These are phyloP conservation scores for Candida peoriensis DNA, from an alignment of 805 yeast species.

Conservation along the genomic window DNA sequence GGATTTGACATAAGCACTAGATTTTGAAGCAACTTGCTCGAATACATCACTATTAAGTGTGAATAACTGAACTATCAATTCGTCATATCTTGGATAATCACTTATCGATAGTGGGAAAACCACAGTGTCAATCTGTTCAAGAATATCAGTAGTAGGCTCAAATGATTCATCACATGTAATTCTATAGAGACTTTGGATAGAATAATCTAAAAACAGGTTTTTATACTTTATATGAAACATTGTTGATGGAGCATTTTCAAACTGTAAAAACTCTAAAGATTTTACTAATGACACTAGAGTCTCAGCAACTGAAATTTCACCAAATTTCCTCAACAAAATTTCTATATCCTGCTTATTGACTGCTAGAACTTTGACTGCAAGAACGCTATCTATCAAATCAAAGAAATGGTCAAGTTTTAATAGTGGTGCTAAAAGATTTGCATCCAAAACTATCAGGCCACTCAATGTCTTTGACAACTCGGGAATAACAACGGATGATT, in stretches of 20 bases:
- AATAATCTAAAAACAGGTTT: constrained; percentile 15
- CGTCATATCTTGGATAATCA: constrained; percentile 24
- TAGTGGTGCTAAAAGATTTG: constrained; percentile 27
- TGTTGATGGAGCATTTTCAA: constrained; percentile 22
- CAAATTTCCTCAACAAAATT: constrained; percentile 14
- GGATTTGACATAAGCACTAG: constrained; percentile 16
- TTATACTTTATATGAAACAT: constrained; percentile 23
- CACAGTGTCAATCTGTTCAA: constrained; percentile 9
- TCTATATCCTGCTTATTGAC: constrained; percentile 23
- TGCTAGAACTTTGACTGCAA: constrained; percentile 28
- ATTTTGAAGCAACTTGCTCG: constrained; percentile 2
- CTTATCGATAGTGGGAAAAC: constrained; percentile 22
- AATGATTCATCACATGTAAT: constrained; percentile 13
- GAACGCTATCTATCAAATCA: constrained; percentile 22
- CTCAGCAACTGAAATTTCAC: constrained; percentile 7
- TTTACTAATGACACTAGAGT: constrained; percentile 16
- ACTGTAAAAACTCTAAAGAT: constrained; percentile 15
- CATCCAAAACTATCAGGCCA: constrained; percentile 21
- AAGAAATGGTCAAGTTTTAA: constrained; percentile 23
- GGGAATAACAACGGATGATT: background rate
- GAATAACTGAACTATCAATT: constrained; percentile 15
- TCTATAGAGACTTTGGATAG: constrained; percentile 15
- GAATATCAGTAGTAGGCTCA: constrained; percentile 8
- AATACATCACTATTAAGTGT: constrained; percentile 8
- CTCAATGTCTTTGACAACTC: constrained; percentile 18